Evolutionary conservation across 2,329 filamentous ascomycete species (phyloP).

Genomic region (Scedosporium apiospermum): DNA sequence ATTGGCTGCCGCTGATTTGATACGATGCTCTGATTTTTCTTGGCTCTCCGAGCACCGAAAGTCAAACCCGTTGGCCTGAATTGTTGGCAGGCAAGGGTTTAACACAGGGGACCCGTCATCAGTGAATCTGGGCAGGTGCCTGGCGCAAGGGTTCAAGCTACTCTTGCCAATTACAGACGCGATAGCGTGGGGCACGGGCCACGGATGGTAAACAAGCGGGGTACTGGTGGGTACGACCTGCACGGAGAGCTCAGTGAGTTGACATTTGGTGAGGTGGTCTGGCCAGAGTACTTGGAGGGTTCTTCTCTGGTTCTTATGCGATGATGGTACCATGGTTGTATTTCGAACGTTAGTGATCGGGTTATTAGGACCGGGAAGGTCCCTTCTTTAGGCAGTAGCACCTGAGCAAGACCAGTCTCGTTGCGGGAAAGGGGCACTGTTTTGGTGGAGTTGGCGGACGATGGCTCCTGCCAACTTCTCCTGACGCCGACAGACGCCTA

Average conservation of each 20-base stretch:
- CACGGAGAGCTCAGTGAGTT: neutral
- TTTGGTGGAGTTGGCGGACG: neutral
- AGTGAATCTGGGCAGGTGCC: neutral
- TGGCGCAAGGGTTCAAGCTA: neutral
- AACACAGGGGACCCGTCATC: neutral
- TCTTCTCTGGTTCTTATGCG: neutral
- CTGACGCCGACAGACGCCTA: neutral
- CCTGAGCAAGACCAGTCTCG: neutral
- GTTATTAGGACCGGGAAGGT: neutral
- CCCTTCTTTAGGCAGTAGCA: neutral
- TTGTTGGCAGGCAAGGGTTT: slow-evolving; percentile 4
- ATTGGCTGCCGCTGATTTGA: neutral
- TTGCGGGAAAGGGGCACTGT: neutral
- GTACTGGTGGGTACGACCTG: slow-evolving; percentile 2
- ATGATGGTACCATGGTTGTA: neutral
- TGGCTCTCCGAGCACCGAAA: neutral
- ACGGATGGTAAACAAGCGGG: slow-evolving; percentile 6
- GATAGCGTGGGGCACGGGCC: slow-evolving; percentile 7
- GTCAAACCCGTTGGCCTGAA: neutral
- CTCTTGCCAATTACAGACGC: slow-evolving; percentile 4
- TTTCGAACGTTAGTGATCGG: neutral
- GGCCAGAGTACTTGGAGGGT: neutral
- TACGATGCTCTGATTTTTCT: too few species aligned
- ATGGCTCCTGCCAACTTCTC: neutral
- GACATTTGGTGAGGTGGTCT: neutral